These are phyloP conservation scores for Diplogelasinospora grovesii DNA, from an alignment of 495 filamentous ascomycete genomes.

Conservation along the genomic window DNA sequence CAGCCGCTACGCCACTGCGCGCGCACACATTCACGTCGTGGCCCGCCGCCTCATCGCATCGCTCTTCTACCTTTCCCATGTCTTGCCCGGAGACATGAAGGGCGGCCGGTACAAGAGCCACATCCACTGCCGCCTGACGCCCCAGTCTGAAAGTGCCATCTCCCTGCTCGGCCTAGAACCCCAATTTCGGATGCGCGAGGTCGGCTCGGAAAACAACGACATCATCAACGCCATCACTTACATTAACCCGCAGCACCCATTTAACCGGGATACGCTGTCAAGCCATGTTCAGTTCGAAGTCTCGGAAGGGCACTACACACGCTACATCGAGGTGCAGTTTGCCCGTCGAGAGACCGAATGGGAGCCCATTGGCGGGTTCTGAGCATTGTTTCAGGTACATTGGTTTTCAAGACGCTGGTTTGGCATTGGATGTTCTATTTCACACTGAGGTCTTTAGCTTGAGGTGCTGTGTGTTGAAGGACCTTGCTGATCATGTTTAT, in stretches of 20 bases:
- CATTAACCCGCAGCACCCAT: neutral
- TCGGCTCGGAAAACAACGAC: neutral
- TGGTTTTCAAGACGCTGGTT: too few relatives aligned
- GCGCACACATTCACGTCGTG: slow-evolving; percentile 5
- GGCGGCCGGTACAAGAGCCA: neutral
- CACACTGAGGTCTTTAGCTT: too few relatives aligned
- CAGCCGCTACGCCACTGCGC: neutral
- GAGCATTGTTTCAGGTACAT: too few relatives aligned
- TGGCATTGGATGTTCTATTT: too few relatives aligned
- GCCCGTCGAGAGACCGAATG: neutral
- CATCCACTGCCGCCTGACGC: slow-evolving; percentile 9
- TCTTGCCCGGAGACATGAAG: neutral
- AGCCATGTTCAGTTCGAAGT: neutral
- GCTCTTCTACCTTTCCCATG: slow-evolving; percentile 6
- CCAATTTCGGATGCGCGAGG: slow-evolving; percentile 7
- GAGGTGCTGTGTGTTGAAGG: too few relatives aligned
- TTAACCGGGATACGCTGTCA: slow-evolving; percentile 5
- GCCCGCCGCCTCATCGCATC: slow-evolving; percentile 12
- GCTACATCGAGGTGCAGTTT: slow-evolving; percentile 4
- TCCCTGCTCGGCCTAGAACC: slow-evolving; percentile 2
- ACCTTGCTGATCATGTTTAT: too few relatives aligned
- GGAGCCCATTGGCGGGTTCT: slow-evolving; percentile 9
- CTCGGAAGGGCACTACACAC: neutral
- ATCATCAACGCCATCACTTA: neutral
- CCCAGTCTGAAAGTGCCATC: slow-evolving; percentile 3